phyloP scores from a whole-genome alignment of 2,329 filamentous ascomycete species.

The Cladosporium oxysporum region DNA sequence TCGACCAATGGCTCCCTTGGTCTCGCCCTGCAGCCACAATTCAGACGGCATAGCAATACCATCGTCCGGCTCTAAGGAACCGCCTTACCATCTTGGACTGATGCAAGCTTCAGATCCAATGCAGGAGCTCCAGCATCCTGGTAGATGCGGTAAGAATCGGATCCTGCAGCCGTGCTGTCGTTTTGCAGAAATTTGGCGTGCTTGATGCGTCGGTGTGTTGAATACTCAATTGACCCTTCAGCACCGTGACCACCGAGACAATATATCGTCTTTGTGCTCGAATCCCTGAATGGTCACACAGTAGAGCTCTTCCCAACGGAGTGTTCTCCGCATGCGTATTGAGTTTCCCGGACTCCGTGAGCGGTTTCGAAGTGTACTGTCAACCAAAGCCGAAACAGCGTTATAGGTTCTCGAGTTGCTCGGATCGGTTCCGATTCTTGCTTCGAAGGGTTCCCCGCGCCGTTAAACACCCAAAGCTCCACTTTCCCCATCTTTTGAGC shows the following conservation, averaged over 20 bases:
- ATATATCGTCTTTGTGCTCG: background rate
- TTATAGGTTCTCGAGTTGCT: conserved; percentile 3
- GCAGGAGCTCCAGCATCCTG: conserved; percentile 4
- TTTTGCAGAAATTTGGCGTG: background rate
- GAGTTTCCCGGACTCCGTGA: conserved; percentile 1
- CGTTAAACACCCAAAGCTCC: background rate
- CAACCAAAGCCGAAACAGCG: background rate
- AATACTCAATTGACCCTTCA: background rate
- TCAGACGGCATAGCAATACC: conserved; percentile 1
- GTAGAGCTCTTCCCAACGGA: background rate
- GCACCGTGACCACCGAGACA: background rate
- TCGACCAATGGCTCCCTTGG: conserved; percentile 15
- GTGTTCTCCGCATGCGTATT: background rate
- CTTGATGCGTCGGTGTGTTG: background rate
- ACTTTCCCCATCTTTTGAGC: background rate
- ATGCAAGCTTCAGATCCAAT: conserved; percentile 7
- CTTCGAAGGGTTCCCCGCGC: background rate
- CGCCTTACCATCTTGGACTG: conserved; percentile 1
- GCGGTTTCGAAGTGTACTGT: background rate
- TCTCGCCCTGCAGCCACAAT: conserved; percentile 16
- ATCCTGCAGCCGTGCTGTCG: background rate
- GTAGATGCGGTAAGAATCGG: conserved; percentile 1
- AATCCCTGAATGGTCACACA: background rate
- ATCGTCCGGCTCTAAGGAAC: conserved; percentile 19
- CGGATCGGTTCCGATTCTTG: background rate